Base-by-base conservation (phyloP, 1,284 basidiomycete genomes). In the Leccinum solheimii region DNA sequence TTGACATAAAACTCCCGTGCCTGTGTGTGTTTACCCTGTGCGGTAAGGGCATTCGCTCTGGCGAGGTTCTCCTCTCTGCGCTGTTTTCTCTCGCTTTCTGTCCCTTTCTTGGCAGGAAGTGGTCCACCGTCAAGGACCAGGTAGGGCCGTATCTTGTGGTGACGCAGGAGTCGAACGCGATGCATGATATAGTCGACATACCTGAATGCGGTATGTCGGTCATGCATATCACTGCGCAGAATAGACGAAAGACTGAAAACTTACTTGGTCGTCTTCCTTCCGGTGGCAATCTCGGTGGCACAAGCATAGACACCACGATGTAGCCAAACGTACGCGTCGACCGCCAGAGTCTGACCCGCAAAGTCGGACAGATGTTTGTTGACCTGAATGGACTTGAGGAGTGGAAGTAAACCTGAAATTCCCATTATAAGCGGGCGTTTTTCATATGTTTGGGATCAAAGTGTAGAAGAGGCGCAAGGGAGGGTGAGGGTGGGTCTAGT, bases 131-230 rank as follows among this genome's bases (percentile, higher is more conserved):
- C 97, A 72, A 99, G 98, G 8, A 99, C 97, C 53, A 99, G 80
- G 73, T 93, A 96, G 0, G 97, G 97, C 56, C 83, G 85, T 65
- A 99, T 91, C 27, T 87, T 86, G 74, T 94, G 83, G 75, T 97
- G 88, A 63, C 86, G 85, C 57, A 99, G 78, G 69, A 99, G 85
- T 27, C 94, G 86, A 43, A 99, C 87, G 26, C 92, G 87, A 67
- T 94, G 86, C 92, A 98, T 94, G n/a, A 91, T 90, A 78, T 96
- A 98, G 69, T 97, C 89, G 65, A 98, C 93, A 81, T 98, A 98
- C 78, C 94, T 95, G 68, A 34, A 56, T 43, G 49, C 21, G 55
- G 38, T 13, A 53, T 51, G 54, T 69, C 56, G 62, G 57, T 56
- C n/a, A 21, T 23, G 40, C 3, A 23, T 36, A 34, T 34, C 14